These are phyloP conservation scores for Hamigera avellanea DNA, from an alignment of 495 filamentous ascomycete genomes.

Conservation along the genomic window DNA sequence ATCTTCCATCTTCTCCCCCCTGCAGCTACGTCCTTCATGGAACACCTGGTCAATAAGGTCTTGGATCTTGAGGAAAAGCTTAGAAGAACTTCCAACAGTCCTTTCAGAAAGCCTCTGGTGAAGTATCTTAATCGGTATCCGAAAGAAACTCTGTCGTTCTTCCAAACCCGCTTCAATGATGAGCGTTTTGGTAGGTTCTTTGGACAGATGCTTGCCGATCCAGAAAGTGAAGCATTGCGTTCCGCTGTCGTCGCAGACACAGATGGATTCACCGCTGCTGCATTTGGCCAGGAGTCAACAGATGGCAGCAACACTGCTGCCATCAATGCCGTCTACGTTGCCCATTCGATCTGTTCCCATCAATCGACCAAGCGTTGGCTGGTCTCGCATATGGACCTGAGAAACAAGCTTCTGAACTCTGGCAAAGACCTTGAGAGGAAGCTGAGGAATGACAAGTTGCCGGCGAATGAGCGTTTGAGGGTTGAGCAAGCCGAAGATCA, in stretches of 20 bases:
- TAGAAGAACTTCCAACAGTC: conserved; percentile 81
- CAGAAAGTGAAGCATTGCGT: conserved; percentile 62
- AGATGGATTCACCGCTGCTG: conserved; percentile 52
- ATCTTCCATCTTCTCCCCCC: conserved; percentile 91
- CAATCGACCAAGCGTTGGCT: conserved; percentile 55
- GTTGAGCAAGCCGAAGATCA: conserved; percentile 83
- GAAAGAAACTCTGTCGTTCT: conserved; percentile 71
- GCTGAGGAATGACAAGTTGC: conserved; percentile 55
- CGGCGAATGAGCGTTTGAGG: conserved; percentile 63
- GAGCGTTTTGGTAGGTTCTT: conserved; percentile 88
- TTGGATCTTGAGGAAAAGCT: conserved; percentile 79
- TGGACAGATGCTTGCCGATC: conserved; percentile 73
- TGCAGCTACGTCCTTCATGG: conserved; percentile 82
- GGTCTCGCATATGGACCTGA: conserved; percentile 59
- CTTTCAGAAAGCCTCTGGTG: conserved; percentile 84
- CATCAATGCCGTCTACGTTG: conserved; percentile 79
- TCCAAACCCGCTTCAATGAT: conserved; percentile 63
- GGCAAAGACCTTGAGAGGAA: conserved; percentile 67
- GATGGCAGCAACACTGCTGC: conserved; percentile 60
- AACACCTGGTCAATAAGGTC: conserved; percentile 75
- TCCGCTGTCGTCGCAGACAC: conserved; percentile 63
- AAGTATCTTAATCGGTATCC: conserved; percentile 92
- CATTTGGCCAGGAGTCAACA: conserved; percentile 43
- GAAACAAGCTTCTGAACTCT: conserved; percentile 52
- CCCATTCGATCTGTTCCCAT: conserved; percentile 56